Percentiles rank a stretch among this genome's conserved stretches.
These are phyloP conservation scores for Cantharellus anzutake DNA, from an alignment of 768 basidiomycete species.

Conservation along the genomic window DNA sequence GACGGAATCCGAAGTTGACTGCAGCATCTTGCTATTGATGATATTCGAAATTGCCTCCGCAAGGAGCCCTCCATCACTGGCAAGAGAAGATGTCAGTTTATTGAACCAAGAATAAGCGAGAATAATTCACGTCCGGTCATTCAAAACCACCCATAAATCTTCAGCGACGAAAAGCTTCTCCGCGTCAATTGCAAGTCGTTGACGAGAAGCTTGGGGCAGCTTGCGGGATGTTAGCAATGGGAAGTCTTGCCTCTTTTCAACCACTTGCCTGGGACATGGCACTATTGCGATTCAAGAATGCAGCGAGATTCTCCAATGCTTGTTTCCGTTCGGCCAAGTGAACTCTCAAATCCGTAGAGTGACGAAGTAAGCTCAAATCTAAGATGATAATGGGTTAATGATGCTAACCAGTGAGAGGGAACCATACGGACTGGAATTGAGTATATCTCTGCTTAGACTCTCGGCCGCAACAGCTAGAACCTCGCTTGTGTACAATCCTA, in stretches of 20 bases:
- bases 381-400: background rate
- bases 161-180: slow-evolving; percentile 7
- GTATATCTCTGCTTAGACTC: slow-evolving; percentile 5
- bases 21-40: slow-evolving; percentile 39
- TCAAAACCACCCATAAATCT: background rate
- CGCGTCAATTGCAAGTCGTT: slow-evolving; percentile 3
- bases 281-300: background rate
- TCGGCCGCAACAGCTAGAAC: slow-evolving; percentile 5
- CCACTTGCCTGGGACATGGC: too few relatives aligned
- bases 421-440: slow-evolving; percentile 4
- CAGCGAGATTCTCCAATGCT: background rate
- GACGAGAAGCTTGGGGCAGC: slow-evolving; percentile 2
- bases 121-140: too few relatives aligned
- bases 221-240: background rate
- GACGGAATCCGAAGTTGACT: slow-evolving; percentile 51
- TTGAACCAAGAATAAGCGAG: too few relatives aligned
- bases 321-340: background rate
- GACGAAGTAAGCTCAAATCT: background rate
- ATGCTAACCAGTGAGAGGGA: background rate
- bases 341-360: background rate
- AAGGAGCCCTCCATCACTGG: slow-evolving; percentile 22
- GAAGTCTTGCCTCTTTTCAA: too few relatives aligned
- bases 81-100: too few relatives aligned
- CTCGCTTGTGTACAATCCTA: slow-evolving; percentile 2
- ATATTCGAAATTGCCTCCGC: slow-evolving; percentile 44